phyloP scores from a whole-genome alignment of 352 stramenopile genomes.

The Phytophthora citricola region DNA sequence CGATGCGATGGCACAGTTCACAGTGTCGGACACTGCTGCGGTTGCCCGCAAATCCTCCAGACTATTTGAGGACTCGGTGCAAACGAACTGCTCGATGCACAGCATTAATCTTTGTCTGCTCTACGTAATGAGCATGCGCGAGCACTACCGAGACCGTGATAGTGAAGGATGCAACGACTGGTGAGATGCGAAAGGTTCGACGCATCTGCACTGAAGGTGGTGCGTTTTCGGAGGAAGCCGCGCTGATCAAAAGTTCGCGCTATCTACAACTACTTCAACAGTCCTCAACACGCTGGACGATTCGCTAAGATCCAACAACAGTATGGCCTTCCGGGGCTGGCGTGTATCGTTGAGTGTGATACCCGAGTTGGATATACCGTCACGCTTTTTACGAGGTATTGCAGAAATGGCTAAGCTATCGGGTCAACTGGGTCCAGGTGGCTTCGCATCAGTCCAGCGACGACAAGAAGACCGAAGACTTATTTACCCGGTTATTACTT shows the following conservation, averaged over 20 bases:
- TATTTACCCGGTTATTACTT: background rate
- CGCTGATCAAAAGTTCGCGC: background rate
- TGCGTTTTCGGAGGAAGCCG: background rate
- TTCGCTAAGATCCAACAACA: background rate
- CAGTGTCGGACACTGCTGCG: conserved; percentile 6
- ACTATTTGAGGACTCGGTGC: background rate
- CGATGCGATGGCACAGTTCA: conserved; percentile 5
- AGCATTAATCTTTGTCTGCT: conserved; percentile 8
- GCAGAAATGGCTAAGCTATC: too few species aligned
- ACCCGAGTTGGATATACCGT: conserved; percentile 21
- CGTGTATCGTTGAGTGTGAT: conserved; percentile 3
- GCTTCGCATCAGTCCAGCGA: too few species aligned
- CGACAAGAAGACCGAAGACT: background rate
- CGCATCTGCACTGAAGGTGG: conserved; percentile 1
- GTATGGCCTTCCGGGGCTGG: background rate
- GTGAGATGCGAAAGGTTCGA: too few species aligned
- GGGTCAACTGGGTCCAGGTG: too few species aligned
- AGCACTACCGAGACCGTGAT: conserved; percentile 1
- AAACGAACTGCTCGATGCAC: conserved; percentile 12
- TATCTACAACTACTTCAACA: conserved; percentile 19
- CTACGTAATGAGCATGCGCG: conserved; percentile 3
- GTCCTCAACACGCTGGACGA: background rate
- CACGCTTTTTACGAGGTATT: conserved; percentile 6
- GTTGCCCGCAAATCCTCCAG: conserved; percentile 5
- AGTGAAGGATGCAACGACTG: background rate